These are phyloP conservation scores for Aureobasidium sp. DNA, from an alignment of 2,329 filamentous ascomycete genomes.

Conservation along the genomic window DNA sequence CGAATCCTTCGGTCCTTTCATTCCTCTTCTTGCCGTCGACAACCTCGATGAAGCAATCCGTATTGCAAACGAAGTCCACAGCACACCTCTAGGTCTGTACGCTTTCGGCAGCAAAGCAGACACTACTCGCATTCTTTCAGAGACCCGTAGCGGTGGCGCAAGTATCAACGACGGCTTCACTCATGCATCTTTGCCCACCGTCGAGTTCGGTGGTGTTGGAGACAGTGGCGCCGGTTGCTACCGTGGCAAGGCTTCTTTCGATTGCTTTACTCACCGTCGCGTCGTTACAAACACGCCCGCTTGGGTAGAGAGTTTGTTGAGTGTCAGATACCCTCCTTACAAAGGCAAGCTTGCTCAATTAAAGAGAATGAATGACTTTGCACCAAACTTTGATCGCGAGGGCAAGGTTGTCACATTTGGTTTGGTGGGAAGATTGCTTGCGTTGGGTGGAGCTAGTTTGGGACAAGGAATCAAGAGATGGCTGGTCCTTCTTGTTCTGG, in stretches of 20 bases:
- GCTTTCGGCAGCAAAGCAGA: constrained; percentile 77
- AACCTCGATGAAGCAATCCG: constrained; percentile 78
- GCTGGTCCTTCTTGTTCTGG: background rate
- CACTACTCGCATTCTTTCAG: constrained; percentile 51
- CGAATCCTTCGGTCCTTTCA: constrained; percentile 90
- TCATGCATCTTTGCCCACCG: constrained; percentile 60
- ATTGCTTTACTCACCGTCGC: constrained; percentile 56
- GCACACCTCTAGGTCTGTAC: constrained; percentile 76
- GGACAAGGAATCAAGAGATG: constrained; percentile 1
- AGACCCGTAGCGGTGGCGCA: constrained; percentile 44
- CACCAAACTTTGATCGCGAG: constrained; percentile 53
- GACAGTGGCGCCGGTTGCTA: constrained; percentile 69
- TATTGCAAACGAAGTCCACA: constrained; percentile 70
- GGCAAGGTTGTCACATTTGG: constrained; percentile 27
- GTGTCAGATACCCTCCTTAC: constrained; percentile 59
- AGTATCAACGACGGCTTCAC: constrained; percentile 53
- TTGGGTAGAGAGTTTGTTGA: constrained; percentile 61
- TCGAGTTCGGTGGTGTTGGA: constrained; percentile 78
- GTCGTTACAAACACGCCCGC: constrained; percentile 52
- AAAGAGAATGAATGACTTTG: constrained; percentile 40
- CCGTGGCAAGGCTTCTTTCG: constrained; percentile 66
- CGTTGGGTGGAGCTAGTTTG: background rate
- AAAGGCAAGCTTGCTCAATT: constrained; percentile 46
- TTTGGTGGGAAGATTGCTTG: background rate
- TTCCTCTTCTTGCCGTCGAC: constrained; percentile 70